Conservation (phyloP, 768 basidiomycete genomes). For the Royoungia palumana region DNA sequence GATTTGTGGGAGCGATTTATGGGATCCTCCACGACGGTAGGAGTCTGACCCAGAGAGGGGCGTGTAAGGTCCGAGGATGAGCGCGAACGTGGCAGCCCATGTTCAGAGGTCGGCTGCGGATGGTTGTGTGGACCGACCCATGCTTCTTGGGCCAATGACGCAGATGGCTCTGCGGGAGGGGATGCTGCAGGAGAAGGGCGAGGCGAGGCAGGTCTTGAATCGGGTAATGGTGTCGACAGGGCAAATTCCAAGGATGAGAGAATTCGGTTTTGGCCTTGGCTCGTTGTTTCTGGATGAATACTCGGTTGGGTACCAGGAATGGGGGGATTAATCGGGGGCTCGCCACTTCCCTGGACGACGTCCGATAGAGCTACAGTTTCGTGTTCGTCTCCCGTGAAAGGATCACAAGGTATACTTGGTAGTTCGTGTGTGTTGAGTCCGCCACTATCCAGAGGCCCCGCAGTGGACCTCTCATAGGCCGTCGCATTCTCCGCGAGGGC, state of each 20-base stretch:
- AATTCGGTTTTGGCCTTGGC: not conserved
- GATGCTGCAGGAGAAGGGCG: not conserved
- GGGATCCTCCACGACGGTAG: not conserved
- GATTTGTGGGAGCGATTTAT: constrained; percentile 5
- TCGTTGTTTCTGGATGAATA: not conserved
- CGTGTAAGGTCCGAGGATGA: constrained; percentile 5
- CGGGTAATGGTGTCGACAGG: constrained; percentile 17
- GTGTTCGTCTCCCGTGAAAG: not conserved
- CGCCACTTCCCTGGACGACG: not conserved
- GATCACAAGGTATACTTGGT: not conserved
- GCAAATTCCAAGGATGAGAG: constrained; percentile 10
- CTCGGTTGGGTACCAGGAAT: not conserved
- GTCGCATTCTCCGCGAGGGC: not conserved
- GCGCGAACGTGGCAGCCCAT: not conserved
- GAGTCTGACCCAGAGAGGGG: not conserved
- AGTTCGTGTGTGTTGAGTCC: not conserved
- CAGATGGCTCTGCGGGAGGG: not conserved
- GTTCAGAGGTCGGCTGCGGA: not conserved
- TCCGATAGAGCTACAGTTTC: not conserved
- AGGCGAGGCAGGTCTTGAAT: constrained; percentile 19
- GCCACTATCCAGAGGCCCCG: not conserved
- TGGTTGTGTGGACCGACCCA: not conserved
- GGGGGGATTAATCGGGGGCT: not conserved
- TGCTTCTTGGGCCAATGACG: not conserved
- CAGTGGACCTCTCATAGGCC: not conserved